These are phyloP conservation scores for Ophiostoma ulmi DNA, from an alignment of 2,329 filamentous ascomycete species.

Conservation along the genomic window DNA sequence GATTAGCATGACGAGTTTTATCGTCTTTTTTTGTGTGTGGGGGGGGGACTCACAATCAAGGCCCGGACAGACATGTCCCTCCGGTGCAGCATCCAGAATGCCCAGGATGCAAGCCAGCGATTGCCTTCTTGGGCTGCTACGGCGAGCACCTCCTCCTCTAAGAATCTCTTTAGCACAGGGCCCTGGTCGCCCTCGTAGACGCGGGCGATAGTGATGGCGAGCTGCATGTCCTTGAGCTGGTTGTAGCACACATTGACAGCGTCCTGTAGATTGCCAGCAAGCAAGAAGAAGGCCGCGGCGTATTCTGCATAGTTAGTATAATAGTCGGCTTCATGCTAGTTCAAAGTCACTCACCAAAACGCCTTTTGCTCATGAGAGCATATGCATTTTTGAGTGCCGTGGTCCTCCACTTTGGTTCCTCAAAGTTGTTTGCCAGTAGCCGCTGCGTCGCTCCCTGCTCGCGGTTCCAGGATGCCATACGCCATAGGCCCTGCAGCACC, in stretches of 20 bases:
- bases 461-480: constrained; percentile 83
- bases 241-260: constrained; percentile 82
- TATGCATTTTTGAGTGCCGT: constrained; percentile 94
- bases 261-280: constrained; percentile 78
- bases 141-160: constrained; percentile 74
- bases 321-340: not conserved
- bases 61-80: constrained; percentile 79
- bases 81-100: constrained; percentile 82
- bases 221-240: constrained; percentile 80
- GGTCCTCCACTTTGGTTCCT: constrained; percentile 78
- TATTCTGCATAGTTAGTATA: constrained; percentile 57
- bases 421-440: constrained; percentile 85
- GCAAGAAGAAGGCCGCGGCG: constrained; percentile 88
- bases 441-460: constrained; percentile 78
- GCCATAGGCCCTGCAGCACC: constrained; percentile 85
- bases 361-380: constrained; percentile 80
- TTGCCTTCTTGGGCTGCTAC: constrained; percentile 77
- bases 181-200: constrained; percentile 85
- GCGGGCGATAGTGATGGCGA: constrained; percentile 81
- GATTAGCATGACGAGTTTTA: not conserved
- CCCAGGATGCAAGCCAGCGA: constrained; percentile 92
- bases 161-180: constrained; percentile 63
- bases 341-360: constrained; percentile 57
- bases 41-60: constrained; percentile 59
- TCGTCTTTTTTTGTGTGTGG: not conserved